Evolutionary conservation across 202 grass and related monocot species (phyloP), one percentile per base, ranked within the genome.

Genomic region (Bolboschoenoplectus hybrid): DNA sequence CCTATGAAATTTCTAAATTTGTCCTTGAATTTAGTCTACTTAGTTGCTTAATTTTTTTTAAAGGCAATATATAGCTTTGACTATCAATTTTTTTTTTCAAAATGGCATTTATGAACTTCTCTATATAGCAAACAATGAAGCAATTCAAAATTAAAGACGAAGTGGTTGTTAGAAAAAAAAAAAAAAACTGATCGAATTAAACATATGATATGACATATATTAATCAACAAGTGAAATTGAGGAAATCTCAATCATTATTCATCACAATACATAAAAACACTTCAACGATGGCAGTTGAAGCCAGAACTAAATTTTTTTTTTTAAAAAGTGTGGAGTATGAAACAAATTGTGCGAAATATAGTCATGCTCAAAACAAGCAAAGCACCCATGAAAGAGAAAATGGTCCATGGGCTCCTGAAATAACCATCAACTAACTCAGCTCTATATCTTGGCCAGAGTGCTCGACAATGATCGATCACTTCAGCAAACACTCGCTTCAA

Each of bases 391-490:
- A 86, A 55, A 4, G 89, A 91, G 9, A 77, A 9, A 19, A 10
- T 14, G 7, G 70, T 53, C 89, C 89, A 91, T 0, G 86, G 86
- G 51, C 69, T 91, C 81, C 60, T 81, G 13, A 84, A 84, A 55
- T 91, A 91, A 43, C 56, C 38, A 61, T 70, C 16, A 2, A 6
- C 41, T 46, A 91, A 35, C 3, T 7, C 55, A 0, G 72, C 80
- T 0, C n/a, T 53, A 9, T 76, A 80, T 0, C n/a, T 45, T 7
- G 63, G 79, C 63, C 51, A 84, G 0, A 19, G 8, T 2, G 12
- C 7, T 4, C 14, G 1, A 19, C 62, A 57, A 76, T 91, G 77
- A 56, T 26, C 65, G 11, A 5, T 52, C 6, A 91, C 64, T 1
- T 44, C 72, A 11, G 8, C 3, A 17, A 87, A 61, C 10, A 87